Conservation (phyloP, 73 alveolate genomes). For the Paramecium sonneborni region DNA sequence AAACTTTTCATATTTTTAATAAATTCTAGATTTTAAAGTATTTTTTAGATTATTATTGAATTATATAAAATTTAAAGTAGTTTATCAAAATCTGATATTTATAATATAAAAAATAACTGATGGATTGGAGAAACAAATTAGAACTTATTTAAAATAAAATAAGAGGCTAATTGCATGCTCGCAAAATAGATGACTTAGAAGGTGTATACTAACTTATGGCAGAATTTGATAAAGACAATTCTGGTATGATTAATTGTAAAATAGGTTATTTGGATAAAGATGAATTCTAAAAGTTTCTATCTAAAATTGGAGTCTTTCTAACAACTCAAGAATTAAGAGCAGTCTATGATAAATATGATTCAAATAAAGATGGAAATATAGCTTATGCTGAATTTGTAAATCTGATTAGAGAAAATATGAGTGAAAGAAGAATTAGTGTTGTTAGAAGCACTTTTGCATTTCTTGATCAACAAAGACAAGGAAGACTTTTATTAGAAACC, state of each 20-base stretch:
- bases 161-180: constrained; percentile 79
- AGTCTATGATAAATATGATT: constrained; percentile 80
- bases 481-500: constrained; percentile 59
- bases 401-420: constrained; percentile 73
- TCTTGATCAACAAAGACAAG: constrained; percentile 70
- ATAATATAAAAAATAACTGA: constrained; percentile 58
- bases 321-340: constrained; percentile 81
- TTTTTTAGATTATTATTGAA: background rate
- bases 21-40: background rate
- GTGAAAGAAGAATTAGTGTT: constrained; percentile 76
- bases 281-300: constrained; percentile 80
- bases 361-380: constrained; percentile 79
- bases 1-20: background rate
- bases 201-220: constrained; percentile 53
- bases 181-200: constrained; percentile 74
- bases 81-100: background rate
- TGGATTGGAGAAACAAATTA: constrained; percentile 84
- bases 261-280: constrained; percentile 72
- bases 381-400: constrained; percentile 77
- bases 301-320: constrained; percentile 81
- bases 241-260: constrained; percentile 53
- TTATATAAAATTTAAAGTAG: background rate
- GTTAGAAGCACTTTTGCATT: constrained; percentile 77
- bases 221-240: constrained; percentile 76
- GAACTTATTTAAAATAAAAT: constrained; percentile 78